Evolutionary conservation across 2,329 filamentous ascomycete genomes (phyloP), one percentile per base, ranked within the genome.

Genomic region (Pseudogymnoascus sp.): DNA sequence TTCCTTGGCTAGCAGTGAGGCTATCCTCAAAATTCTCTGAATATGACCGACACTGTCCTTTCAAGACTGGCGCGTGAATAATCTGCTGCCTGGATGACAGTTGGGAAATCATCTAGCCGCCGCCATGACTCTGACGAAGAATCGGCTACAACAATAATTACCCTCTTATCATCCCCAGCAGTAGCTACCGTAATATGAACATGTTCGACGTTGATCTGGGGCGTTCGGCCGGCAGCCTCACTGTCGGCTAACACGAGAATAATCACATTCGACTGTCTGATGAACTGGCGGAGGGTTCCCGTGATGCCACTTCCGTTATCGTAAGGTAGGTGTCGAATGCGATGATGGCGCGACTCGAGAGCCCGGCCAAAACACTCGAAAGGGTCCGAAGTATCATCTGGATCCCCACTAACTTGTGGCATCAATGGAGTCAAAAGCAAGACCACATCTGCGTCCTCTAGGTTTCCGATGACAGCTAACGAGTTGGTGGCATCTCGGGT

Each of bases 291-390:
- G 64, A 71, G 66, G 59, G 68, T 67, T 63, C 57, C 80, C 74
- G 71, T 91, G 85, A 47, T 82, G 79, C 69, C 69, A 61, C 70
- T 67, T 50, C 66, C 70, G 33, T 61, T 47, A 2, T 62, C 78
- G 73, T 90, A 92, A 5, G 89, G 87, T 43, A 90, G 82, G 70
- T 91, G 89, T 18, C 86, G 82, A 63, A 91, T 78, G 71, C 78
- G 79, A 2, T 79, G 74, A 68, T 88, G 85, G 66, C 81, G 77
- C 57, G 74, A 76, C 57, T 83, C 82, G 57, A 92, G 72, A 47
- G 83, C 81, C 64, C 80, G 79, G 18, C 88, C 89, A 15, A 92
- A 76, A 12, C 82, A 79, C 71, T 91, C 88, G 68, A 91, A 91
- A 0, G 88, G 89, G 69, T 92, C 89, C 67, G 74, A 77, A 47